Conservation (phyloP, 345 rosid species). For the Brassica incana region DNA sequence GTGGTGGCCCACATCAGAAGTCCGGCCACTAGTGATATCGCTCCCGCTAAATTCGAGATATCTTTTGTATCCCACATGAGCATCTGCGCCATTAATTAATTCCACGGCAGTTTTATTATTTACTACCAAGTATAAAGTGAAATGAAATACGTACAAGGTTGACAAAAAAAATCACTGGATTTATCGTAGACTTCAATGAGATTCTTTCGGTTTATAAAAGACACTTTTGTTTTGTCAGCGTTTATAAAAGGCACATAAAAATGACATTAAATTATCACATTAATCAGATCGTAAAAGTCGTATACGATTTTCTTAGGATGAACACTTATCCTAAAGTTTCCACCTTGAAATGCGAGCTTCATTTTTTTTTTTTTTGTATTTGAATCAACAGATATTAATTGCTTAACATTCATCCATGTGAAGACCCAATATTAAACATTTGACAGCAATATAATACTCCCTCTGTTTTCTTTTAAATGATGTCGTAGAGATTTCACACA, state of each 20-base stretch:
- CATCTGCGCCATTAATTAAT: conserved; percentile 42
- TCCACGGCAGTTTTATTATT: neutral
- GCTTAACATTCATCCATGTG: conserved; percentile 4
- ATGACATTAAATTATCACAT: conserved; percentile 14
- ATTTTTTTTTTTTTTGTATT: no score
- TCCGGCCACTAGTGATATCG: conserved; percentile 58
- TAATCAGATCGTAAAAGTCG: conserved; percentile 28
- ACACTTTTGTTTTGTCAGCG: no score
- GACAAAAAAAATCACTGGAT: neutral
- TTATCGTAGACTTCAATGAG: neutral
- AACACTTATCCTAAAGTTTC: neutral
- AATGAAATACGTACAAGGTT: neutral
- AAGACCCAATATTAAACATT: neutral
- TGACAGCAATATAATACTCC: conserved; percentile 18
- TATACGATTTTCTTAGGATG: neutral
- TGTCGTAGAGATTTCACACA: no score
- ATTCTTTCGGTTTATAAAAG: neutral
- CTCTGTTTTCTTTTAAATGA: no score
- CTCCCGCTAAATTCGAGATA: conserved; percentile 69
- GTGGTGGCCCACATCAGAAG: conserved; percentile 69
- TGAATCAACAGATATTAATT: neutral
- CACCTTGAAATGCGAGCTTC: conserved; percentile 21
- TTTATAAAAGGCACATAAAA: no score
- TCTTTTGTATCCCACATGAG: conserved; percentile 47
- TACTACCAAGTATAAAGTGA: neutral